A percentile compares a stretch with the other conserved stretches of the same genome.
phyloP scores from a whole-genome alignment of 805 yeast species.

The Metschnikowia noctiluminum region DNA sequence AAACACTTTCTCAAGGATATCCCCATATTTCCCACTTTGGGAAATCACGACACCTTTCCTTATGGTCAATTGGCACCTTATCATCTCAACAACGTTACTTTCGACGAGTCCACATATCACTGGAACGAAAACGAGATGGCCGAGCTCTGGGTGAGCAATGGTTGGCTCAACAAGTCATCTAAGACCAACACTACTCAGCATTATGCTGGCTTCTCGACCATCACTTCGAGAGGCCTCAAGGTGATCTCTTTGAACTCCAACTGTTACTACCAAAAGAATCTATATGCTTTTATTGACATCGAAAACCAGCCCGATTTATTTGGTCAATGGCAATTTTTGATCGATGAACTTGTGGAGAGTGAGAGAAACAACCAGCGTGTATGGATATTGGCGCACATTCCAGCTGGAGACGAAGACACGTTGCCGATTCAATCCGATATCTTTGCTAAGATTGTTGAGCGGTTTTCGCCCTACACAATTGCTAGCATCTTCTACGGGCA shows the following conservation, averaged over 20 bases:
- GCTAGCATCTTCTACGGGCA: conserved; percentile 71
- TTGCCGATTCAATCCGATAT: conserved; percentile 59
- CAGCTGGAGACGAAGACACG: conserved; percentile 51
- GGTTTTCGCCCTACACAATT: conserved; percentile 67
- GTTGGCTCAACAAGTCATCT: conserved; percentile 32
- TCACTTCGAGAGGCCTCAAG: conserved; percentile 47
- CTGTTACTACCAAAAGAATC: conserved; percentile 61
- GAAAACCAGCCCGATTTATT: conserved; percentile 56
- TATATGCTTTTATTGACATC: conserved; percentile 49
- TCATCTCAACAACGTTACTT: conserved; percentile 13
- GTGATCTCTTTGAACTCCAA: conserved; percentile 52
- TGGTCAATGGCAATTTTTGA: conserved; percentile 60
- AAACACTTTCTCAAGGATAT: conserved; percentile 48
- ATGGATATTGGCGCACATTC: conserved; percentile 74
- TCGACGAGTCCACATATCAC: conserved; percentile 25
- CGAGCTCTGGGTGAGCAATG: conserved; percentile 35
- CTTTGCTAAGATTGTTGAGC: conserved; percentile 54
- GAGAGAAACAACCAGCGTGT: conserved; percentile 59
- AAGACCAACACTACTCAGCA: conserved; percentile 37
- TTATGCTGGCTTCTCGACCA: conserved; percentile 60
- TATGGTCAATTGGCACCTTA: conserved; percentile 63
- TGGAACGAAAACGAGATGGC: conserved; percentile 39
- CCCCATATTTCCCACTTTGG: conserved; percentile 61
- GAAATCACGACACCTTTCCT: conserved; percentile 73
- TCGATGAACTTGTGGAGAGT: conserved; percentile 58